A percentile compares a stretch with the other conserved stretches of the same genome.
phyloP scores from a whole-genome alignment of 805 yeast genomes.

The Vanderwaltozyma verrucispora region DNA sequence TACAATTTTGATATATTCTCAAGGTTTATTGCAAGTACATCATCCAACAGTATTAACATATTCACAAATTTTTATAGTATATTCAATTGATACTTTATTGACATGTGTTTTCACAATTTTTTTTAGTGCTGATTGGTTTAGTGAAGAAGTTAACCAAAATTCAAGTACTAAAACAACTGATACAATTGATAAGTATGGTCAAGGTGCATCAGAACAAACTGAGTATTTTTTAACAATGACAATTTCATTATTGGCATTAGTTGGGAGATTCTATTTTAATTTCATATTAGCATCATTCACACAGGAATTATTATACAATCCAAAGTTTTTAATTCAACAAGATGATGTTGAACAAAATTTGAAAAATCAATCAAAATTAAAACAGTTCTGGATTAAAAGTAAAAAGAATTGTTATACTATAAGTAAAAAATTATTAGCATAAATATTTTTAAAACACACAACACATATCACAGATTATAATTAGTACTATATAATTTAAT shows the following conservation, averaged over 20 bases:
- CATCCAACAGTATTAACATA: slow-evolving; percentile 49
- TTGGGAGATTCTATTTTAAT: slow-evolving; percentile 48
- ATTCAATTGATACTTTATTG: slow-evolving; percentile 53
- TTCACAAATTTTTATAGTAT: slow-evolving; percentile 54
- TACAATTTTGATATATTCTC: slow-evolving; percentile 52
- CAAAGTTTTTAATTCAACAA: slow-evolving; percentile 32
- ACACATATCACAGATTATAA: not conserved
- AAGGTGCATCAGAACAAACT: slow-evolving; percentile 51
- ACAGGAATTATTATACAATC: slow-evolving; percentile 41
- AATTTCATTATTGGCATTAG: slow-evolving; percentile 38
- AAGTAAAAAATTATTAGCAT: slow-evolving; percentile 15
- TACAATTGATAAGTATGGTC: slow-evolving; percentile 26
- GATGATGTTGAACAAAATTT: slow-evolving; percentile 30
- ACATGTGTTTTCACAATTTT: slow-evolving; percentile 62
- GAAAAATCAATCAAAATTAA: slow-evolving; percentile 24
- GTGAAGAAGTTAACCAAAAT: slow-evolving; percentile 27
- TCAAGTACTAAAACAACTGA: not conserved
- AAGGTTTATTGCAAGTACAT: slow-evolving; percentile 43
- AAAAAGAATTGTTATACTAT: slow-evolving; percentile 26
- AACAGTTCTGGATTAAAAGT: slow-evolving; percentile 23
- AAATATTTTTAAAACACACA: not conserved
- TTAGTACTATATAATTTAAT: not conserved
- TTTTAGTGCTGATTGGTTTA: slow-evolving; percentile 71
- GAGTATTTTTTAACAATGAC: slow-evolving; percentile 50
- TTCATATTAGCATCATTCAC: slow-evolving; percentile 50